Evolutionary conservation across 2,329 filamentous ascomycete genomes (phyloP), one percentile per base, ranked within the genome.

Genomic region (Ophiostoma ips): DNA sequence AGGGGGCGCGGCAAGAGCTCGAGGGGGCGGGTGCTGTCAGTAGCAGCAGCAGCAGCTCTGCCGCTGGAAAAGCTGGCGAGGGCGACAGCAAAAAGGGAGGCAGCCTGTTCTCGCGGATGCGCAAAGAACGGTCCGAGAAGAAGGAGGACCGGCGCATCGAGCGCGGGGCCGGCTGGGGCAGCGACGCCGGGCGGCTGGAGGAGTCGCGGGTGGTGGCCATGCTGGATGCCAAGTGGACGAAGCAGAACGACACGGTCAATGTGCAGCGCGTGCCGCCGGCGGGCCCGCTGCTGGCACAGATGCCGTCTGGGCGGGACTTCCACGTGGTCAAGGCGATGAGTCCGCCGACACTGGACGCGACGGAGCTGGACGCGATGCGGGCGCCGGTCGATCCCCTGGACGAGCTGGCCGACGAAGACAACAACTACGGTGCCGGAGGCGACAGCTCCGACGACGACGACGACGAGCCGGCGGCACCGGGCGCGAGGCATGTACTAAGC

Each of bases 241-340:
- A 88, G 67, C 79, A 88, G 66, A 98, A 98, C 61, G 87, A 95
- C 64, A 94, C 86, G 80, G 82, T 95, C 59, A 87, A 89, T 53
- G 83, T 87, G 0, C 87, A 95, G 62, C 50, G 71, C 2, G 75
- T 96, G 31, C 87, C 89, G 0, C 73, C 84, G 0, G 74, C 77
- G 5, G 81, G 81, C 13, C 76, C 84, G 0, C 68, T 95, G 10
- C 66, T 94, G 5, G 76, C 84, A 7, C 81, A 79, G 53, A 84
- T 96, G 69, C 90, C 92, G 0, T 90, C 85, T 1, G 90, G 90
- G 2, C 78, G 90, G 55, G 89, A 95, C 59, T 87, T 95, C 49
- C 84, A 94, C 56, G 75, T 71, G 0, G 69, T 87, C 34, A 82
- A 81, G 59, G 71, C 78, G 1, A 95, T 81, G 58, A 69, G 74